phyloP scores from a whole-genome alignment of 768 basidiomycete genomes.

The Fibroporia radiculosa region DNA sequence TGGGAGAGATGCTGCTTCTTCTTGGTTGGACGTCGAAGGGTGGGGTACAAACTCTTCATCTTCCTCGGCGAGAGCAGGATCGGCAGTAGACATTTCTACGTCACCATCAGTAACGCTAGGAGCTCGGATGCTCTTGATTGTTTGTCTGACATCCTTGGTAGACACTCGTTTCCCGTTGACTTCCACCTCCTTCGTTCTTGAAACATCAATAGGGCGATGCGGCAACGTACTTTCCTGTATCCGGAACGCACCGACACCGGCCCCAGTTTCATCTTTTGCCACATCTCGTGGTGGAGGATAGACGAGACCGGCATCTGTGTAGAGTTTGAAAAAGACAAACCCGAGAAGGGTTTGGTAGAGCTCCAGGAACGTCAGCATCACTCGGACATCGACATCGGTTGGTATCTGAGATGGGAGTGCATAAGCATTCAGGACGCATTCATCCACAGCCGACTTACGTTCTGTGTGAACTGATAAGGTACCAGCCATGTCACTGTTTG shows the following conservation, averaged over 20 bases:
- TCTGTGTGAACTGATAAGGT: constrained; percentile 96
- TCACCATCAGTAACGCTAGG: constrained; percentile 25
- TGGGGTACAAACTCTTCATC: constrained; percentile 65
- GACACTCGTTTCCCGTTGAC: constrained; percentile 39
- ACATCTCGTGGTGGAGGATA: constrained; percentile 92
- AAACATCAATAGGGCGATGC: constrained; percentile 16
- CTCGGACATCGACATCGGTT: constrained; percentile 91
- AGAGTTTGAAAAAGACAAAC: constrained; percentile 97
- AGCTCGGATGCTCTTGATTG: constrained; percentile 46
- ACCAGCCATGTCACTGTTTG: constrained; percentile 94
- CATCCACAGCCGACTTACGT: too few relatives aligned
- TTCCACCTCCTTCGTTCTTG: constrained; percentile 26
- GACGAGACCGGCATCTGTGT: constrained; percentile 83
- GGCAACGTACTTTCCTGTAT: constrained; percentile 45
- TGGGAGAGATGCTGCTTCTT: constrained; percentile 42
- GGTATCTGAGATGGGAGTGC: constrained; percentile 84
- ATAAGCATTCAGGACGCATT: too few relatives aligned
- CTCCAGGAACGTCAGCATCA: constrained; percentile 97
- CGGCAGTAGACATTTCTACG: constrained; percentile 27
- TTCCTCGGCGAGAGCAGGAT: constrained; percentile 20
- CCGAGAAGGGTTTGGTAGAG: constrained; percentile 95
- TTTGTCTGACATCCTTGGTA: constrained; percentile 53
- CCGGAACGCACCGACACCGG: constrained; percentile 83
- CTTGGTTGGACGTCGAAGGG: constrained; percentile 42
- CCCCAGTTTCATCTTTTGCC: constrained; percentile 75